Percentiles rank a stretch among this genome's conserved stretches.
Evolutionary conservation across 352 stramenopile species (phyloP).

Genomic region (Phytophthora lateralis): DNA sequence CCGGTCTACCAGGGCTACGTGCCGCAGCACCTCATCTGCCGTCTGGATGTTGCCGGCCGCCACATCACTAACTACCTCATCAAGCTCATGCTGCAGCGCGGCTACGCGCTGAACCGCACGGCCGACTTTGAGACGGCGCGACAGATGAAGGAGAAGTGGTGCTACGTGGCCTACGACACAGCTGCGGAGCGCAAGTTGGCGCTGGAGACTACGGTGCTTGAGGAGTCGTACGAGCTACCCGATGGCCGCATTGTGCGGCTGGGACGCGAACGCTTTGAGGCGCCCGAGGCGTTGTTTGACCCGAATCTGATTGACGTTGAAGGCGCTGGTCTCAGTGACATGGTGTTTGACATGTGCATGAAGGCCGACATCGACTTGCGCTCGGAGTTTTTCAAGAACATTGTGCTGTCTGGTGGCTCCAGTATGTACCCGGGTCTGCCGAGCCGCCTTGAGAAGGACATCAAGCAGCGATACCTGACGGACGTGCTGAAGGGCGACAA

Average conservation of each 20-base stretch:
- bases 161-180: slow-evolving; percentile 93
- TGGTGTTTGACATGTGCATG: slow-evolving; percentile 98
- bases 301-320: slow-evolving; percentile 97
- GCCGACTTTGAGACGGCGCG: slow-evolving; percentile 94
- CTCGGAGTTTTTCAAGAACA: slow-evolving; percentile 98
- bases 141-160: slow-evolving; percentile 95
- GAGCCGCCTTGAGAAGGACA: slow-evolving; percentile 93
- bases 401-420: slow-evolving; percentile 93
- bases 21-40: slow-evolving; percentile 89
- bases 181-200: slow-evolving; percentile 85
- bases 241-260: slow-evolving; percentile 96
- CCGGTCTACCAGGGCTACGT: slow-evolving; percentile 92
- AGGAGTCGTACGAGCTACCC: slow-evolving; percentile 94
- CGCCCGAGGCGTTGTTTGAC: slow-evolving; percentile 96
- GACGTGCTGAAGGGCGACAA: slow-evolving; percentile 90
- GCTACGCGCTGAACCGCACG: slow-evolving; percentile 92
- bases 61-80: slow-evolving; percentile 96
- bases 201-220: slow-evolving; percentile 92
- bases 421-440: slow-evolving; percentile 97
- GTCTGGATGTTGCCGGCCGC: slow-evolving; percentile 91
- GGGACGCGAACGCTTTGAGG: slow-evolving; percentile 95
- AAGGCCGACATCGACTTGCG: slow-evolving; percentile 95
- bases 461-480: slow-evolving; percentile 63
- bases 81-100: slow-evolving; percentile 91
- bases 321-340: slow-evolving; percentile 94